Conservation (phyloP, 2,329 filamentous ascomycete species). For the Westerdykella aurantiaca region DNA sequence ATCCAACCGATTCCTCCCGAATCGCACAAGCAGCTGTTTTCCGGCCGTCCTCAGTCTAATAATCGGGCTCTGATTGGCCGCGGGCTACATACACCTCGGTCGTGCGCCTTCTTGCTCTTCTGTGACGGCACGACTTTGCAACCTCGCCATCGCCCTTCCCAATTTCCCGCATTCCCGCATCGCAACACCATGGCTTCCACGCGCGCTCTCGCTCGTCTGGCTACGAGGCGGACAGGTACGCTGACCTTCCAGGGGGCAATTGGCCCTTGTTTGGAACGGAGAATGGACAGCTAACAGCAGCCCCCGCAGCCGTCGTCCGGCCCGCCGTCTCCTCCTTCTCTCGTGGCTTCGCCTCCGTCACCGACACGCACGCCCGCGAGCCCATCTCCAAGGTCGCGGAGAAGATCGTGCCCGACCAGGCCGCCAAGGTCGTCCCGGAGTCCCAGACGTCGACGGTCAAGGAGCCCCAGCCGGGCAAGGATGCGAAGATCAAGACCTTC, state of each 20-base stretch:
- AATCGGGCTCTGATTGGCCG: not conserved
- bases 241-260: slow-evolving; percentile 9
- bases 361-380: slow-evolving; percentile 27
- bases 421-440: slow-evolving; percentile 37
- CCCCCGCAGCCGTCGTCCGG: slow-evolving; percentile 25
- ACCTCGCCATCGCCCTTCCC: slow-evolving; percentile 10
- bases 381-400: slow-evolving; percentile 30
- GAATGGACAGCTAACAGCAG: slow-evolving; percentile 15
- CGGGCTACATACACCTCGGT: not conserved
- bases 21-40: not conserved
- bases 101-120: not conserved
- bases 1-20: not conserved
- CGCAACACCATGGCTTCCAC: slow-evolving; percentile 32
- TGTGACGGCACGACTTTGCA: not conserved
- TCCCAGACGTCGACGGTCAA: slow-evolving; percentile 55
- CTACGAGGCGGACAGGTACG: slow-evolving; percentile 34
- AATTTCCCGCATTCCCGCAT: slow-evolving; percentile 19
- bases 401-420: slow-evolving; percentile 21
- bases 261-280: slow-evolving; percentile 6
- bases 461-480: slow-evolving; percentile 53
- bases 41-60: not conserved
- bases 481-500: slow-evolving; percentile 80
- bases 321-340: slow-evolving; percentile 35
- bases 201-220: slow-evolving; percentile 36
- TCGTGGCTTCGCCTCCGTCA: slow-evolving; percentile 36